These are phyloP conservation scores for Xylaria grammica DNA, from an alignment of 495 filamentous ascomycete species.

Conservation along the genomic window DNA sequence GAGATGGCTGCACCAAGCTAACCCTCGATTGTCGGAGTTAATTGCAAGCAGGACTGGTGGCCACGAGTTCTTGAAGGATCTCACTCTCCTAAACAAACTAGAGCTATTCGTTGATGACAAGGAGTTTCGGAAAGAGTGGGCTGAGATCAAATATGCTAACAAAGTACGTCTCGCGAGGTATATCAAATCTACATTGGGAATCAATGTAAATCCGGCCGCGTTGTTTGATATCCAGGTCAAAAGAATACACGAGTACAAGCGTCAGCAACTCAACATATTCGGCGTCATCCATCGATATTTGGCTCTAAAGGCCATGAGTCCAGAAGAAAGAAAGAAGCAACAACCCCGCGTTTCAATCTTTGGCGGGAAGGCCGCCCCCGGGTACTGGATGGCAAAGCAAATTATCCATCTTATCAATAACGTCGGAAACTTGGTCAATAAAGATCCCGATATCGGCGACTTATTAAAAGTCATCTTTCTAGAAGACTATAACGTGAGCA, in stretches of 20 bases:
- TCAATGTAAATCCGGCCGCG: conserved; percentile 83
- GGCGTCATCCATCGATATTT: conserved; percentile 96
- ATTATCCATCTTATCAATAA: conserved; percentile 96
- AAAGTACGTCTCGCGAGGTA: conserved; percentile 82
- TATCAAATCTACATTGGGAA: conserved; percentile 79
- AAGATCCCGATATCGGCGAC: conserved; percentile 88
- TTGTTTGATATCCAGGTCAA: conserved; percentile 98
- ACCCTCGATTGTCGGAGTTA: conserved; percentile 87
- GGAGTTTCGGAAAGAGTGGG: conserved; percentile 89
- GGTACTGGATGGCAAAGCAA: conserved; percentile 99
- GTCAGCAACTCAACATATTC: conserved; percentile 98
- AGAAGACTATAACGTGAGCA: conserved; percentile 99
- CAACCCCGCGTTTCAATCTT: conserved; percentile 95
- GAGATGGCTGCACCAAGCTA: conserved; percentile 96
- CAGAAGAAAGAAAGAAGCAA: conserved; percentile 86
- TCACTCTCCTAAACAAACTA: conserved; percentile 82
- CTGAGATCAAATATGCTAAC: conserved; percentile 77
- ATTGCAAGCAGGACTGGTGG: conserved; percentile 89
- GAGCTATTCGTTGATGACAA: conserved; percentile 82
- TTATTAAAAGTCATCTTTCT: conserved; percentile 96
- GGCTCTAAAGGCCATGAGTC: conserved; percentile 79
- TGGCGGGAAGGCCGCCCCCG: conserved; percentile 95
- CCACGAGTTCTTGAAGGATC: conserved; percentile 82
- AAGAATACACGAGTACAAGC: conserved; percentile 99
- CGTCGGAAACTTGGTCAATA: conserved; percentile 90